A percentile compares a stretch with the other conserved stretches of the same genome.
These are phyloP conservation scores for Septoria linicola DNA, from an alignment of 2,329 filamentous ascomycete genomes.

Conservation along the genomic window DNA sequence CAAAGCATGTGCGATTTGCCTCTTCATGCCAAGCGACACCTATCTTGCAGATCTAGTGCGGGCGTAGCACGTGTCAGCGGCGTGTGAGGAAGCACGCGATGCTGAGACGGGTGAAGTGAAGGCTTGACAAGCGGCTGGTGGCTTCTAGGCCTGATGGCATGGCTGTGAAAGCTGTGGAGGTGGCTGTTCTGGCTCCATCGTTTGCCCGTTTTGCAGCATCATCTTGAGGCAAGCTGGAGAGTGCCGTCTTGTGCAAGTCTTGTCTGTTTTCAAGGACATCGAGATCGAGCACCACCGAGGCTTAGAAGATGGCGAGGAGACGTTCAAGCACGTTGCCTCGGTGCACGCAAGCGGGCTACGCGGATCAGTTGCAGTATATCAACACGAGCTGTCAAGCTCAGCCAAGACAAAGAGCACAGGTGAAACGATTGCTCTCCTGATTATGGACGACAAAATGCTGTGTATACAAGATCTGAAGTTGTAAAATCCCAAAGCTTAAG, in stretches of 20 bases:
- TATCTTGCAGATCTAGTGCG: not conserved
- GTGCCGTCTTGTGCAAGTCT: not conserved
- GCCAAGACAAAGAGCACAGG: too few relatives aligned
- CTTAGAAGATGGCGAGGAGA: too few relatives aligned
- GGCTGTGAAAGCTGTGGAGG: conserved; percentile 5
- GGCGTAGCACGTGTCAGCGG: conserved; percentile 3
- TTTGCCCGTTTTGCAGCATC: not conserved
- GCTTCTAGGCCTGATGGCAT: conserved; percentile 4
- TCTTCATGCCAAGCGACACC: not conserved
- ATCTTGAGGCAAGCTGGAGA: conserved; percentile 6
- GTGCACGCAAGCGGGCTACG: too few relatives aligned
- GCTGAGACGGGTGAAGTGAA: not conserved
- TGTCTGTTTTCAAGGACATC: not conserved
- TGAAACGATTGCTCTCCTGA: too few relatives aligned
- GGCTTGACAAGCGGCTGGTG: not conserved
- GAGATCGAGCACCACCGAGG: too few relatives aligned
- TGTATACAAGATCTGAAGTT: too few relatives aligned
- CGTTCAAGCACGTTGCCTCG: too few relatives aligned
- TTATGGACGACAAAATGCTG: too few relatives aligned
- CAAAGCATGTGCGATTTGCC: not conserved
- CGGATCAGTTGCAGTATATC: too few relatives aligned
- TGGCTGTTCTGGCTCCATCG: conserved; percentile 5
- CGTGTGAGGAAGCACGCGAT: not conserved
- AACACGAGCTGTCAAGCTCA: too few relatives aligned
- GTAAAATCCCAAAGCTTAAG: too few relatives aligned